Evolutionary conservation across 495 filamentous ascomycete genomes (phyloP).

Genomic region (Neurospora africana): DNA sequence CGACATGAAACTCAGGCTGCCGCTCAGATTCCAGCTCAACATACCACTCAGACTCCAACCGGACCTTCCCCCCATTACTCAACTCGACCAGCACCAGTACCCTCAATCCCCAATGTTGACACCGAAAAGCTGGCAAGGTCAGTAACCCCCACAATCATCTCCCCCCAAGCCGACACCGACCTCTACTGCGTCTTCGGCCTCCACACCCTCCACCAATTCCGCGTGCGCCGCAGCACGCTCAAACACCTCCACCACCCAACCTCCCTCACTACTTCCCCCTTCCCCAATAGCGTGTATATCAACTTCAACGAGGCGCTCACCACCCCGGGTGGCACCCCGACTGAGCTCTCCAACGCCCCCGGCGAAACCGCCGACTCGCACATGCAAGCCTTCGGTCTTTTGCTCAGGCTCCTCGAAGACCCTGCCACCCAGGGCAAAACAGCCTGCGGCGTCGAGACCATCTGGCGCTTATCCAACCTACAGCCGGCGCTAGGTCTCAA

Average conservation of each 20-base stretch:
- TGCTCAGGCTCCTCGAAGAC: neutral
- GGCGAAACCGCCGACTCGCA: neutral
- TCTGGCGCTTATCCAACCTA: slow-evolving; percentile 2
- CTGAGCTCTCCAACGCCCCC: neutral
- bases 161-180: neutral
- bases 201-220: neutral
- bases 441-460: neutral
- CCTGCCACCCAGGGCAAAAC: neutral
- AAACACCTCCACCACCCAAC: too few species aligned
- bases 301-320: neutral
- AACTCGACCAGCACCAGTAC: too few species aligned
- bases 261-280: neutral
- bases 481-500: neutral
- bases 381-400: neutral
- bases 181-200: neutral
- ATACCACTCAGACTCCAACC: neutral
- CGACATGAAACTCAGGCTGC: neutral
- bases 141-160: neutral
- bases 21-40: neutral
- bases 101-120: neutral
- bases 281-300: neutral
- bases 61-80: neutral
- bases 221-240: neutral
- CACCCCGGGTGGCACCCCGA: neutral
- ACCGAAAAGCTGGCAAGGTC: neutral